Percentiles rank a stretch among this genome's conserved stretches.
Evolutionary conservation across 805 yeast species (phyloP).

Genomic region (Wickerhamiella slavikovae): DNA sequence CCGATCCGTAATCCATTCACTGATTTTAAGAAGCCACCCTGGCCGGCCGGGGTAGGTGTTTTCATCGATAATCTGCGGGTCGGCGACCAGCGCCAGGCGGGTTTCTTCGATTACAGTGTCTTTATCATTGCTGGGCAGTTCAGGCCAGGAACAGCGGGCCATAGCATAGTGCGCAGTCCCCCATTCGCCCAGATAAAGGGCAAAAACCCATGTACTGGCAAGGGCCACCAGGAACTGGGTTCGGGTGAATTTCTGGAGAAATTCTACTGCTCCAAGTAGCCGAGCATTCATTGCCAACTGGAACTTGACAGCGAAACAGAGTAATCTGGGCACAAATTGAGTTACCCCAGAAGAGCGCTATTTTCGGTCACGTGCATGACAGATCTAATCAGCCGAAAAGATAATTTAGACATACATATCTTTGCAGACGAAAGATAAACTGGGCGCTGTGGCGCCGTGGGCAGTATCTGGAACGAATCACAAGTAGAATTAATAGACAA

Average conservation of each 20-base stretch:
- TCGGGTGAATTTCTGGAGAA: background rate
- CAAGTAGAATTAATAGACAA: too few species aligned
- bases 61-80: conserved; percentile 83
- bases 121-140: conserved; percentile 3
- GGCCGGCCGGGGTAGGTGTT: conserved; percentile 68
- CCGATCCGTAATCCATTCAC: conserved; percentile 48
- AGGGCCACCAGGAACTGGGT: conserved; percentile 4
- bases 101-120: too few species aligned
- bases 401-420: background rate
- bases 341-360: background rate
- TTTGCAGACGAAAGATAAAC: too few species aligned
- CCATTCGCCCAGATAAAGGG: conserved; percentile 35
- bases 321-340: background rate
- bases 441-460: too few species aligned
- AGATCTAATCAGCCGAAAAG: background rate
- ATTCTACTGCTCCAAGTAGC: background rate
- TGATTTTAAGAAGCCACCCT: conserved; percentile 27
- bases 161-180: conserved; percentile 26
- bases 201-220: conserved; percentile 22
- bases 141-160: conserved; percentile 34
- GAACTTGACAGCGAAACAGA: background rate
- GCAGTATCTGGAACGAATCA: too few species aligned
- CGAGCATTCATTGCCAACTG: background rate
- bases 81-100: conserved; percentile 49
- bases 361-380: background rate